Percentiles rank a stretch among this genome's conserved stretches.
These are phyloP conservation scores for Hyaloscypha bicolor DNA, from an alignment of 495 filamentous ascomycete species.

Conservation along the genomic window DNA sequence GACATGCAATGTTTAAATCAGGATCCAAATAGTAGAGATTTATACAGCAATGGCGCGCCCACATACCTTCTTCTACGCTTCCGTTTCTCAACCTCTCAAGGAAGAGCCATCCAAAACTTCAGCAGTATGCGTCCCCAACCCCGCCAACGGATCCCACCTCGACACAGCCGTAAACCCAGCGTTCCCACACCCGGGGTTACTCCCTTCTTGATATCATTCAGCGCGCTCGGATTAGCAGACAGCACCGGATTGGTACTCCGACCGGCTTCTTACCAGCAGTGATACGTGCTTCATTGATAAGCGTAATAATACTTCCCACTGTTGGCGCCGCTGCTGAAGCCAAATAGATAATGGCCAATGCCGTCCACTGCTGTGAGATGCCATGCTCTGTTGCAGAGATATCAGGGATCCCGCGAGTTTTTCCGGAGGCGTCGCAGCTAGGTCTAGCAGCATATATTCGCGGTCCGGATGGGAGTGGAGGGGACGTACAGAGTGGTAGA, in stretches of 20 bases:
- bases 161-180: constrained; percentile 16
- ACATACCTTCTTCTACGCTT: too few species aligned
- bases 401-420: constrained; percentile 60
- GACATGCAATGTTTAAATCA: too few species aligned
- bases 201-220: constrained; percentile 53
- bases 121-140: constrained; percentile 10
- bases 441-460: background rate
- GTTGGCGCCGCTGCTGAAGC: constrained; percentile 45
- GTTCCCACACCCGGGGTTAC: constrained; percentile 46
- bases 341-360: constrained; percentile 40
- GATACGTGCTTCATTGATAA: constrained; percentile 54
- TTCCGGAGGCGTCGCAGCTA: constrained; percentile 37
- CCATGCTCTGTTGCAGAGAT: too few species aligned
- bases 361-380: constrained; percentile 49
- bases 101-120: constrained; percentile 4
- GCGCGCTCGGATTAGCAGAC: constrained; percentile 46
- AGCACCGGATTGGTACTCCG: constrained; percentile 53
- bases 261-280: constrained; percentile 47
- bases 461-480: background rate
- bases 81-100: background rate
- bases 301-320: constrained; percentile 50
- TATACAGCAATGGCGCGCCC: too few species aligned
- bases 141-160: constrained; percentile 38
- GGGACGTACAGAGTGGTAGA: background rate
- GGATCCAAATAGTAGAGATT: too few species aligned